A percentile compares a stretch with the other conserved stretches of the same genome.
Evolutionary conservation across 257 asterid genomes (phyloP).

Genomic region (Plectranthus barbatus): DNA sequence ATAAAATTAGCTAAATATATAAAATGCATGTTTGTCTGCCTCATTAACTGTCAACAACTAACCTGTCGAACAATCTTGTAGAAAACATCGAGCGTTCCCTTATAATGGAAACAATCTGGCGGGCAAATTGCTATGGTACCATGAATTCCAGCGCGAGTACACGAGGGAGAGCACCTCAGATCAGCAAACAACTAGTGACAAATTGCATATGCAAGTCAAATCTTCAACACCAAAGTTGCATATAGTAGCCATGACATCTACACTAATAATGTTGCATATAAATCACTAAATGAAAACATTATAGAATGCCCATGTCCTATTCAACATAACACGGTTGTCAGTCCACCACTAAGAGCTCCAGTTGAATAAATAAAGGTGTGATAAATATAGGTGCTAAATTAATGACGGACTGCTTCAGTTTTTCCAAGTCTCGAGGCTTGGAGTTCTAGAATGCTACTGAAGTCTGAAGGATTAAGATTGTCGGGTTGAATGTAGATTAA

Average conservation of each 20-base stretch:
- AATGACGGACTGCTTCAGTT: too few species aligned
- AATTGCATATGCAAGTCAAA: conserved; percentile 10
- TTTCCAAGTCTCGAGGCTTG: too few species aligned
- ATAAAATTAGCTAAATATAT: neutral
- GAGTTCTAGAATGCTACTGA: too few species aligned
- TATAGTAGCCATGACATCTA: neutral
- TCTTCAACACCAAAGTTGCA: neutral
- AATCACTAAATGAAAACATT: neutral
- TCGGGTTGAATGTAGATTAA: too few species aligned
- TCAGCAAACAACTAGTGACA: conserved; percentile 85
- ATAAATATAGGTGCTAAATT: too few species aligned
- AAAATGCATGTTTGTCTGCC: neutral
- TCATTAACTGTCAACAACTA: conserved; percentile 3
- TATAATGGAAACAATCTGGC: conserved; percentile 90
- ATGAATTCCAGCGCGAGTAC: conserved; percentile 93
- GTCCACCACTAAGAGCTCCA: too few species aligned
- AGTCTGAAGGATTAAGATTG: too few species aligned
- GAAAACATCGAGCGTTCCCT: conserved; percentile 89
- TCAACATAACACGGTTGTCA: neutral
- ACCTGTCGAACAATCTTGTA: conserved; percentile 90
- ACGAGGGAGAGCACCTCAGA: conserved; percentile 94
- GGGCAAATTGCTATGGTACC: conserved; percentile 84
- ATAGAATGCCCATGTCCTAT: neutral
- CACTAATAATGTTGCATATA: neutral
- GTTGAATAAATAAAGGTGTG: too few species aligned